phyloP scores from a whole-genome alignment of 2,329 filamentous ascomycete species.

The Ambrosiella beaveri region DNA sequence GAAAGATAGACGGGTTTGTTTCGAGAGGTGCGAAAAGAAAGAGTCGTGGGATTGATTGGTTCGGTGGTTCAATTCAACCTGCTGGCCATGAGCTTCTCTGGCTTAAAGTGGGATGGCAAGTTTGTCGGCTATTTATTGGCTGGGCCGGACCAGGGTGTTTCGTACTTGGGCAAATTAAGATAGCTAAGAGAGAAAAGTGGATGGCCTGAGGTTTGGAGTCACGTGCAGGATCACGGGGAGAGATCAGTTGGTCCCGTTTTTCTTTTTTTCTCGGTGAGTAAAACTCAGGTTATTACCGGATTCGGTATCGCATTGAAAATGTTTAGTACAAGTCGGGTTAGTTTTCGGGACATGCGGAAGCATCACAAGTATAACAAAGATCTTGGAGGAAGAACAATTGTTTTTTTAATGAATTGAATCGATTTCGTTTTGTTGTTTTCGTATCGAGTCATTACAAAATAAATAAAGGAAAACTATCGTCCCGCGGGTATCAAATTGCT shows the following conservation, averaged over 20 bases:
- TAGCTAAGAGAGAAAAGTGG: not conserved
- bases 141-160: not conserved
- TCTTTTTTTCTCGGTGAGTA: not conserved
- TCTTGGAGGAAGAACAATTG: not conserved
- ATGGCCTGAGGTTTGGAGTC: not conserved
- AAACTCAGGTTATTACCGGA: not conserved
- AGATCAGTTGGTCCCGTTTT: not conserved
- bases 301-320: not conserved
- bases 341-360: too few relatives aligned
- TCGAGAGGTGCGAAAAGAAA: not conserved
- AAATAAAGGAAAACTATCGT: constrained; percentile 1
- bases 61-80: too few relatives aligned
- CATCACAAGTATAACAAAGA: not conserved
- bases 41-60: not conserved
- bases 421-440: too few relatives aligned
- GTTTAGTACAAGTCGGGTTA: not conserved
- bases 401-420: not conserved
- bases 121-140: not conserved
- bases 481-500: not conserved
- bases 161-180: not conserved
- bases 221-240: constrained; percentile 1
- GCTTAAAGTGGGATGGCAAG: too few relatives aligned
- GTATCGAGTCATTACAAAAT: not conserved
- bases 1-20: not conserved
- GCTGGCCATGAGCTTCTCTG: too few relatives aligned